phyloP scores from a whole-genome alignment of 1,284 basidiomycete genomes.

The Ceraceosorus guamensis region DNA sequence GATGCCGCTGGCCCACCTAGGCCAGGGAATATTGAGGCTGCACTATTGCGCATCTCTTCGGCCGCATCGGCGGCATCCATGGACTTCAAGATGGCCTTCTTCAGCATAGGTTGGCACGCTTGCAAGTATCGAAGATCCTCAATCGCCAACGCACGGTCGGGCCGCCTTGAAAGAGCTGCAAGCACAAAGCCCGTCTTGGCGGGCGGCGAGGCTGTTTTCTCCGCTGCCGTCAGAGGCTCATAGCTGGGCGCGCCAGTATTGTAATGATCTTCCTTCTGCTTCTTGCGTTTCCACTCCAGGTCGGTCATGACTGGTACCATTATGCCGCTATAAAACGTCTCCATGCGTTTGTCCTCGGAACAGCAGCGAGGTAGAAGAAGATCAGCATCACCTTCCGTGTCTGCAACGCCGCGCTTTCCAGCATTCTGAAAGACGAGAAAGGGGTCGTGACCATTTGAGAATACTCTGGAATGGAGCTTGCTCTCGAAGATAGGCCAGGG shows the following conservation, averaged over 20 bases:
- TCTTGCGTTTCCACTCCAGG: not conserved
- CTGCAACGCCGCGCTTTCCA: not conserved
- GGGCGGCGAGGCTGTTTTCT: not conserved
- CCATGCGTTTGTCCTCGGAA: not conserved
- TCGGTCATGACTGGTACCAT: not conserved
- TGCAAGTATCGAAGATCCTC: not conserved
- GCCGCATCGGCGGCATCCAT: no score
- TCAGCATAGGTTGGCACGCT: no score
- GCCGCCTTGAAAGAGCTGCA: not conserved
- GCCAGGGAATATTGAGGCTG: no score
- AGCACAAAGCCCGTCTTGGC: not conserved
- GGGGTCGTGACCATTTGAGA: not conserved
- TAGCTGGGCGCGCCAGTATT: no score
- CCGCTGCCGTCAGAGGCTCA: no score
- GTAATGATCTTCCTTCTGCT: no score
- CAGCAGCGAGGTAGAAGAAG: not conserved
- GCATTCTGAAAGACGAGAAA: not conserved
- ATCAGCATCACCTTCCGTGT: not conserved
- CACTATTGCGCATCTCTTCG: no score
- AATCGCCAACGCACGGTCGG: not conserved
- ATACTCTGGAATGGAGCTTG: not conserved
- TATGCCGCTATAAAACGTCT: not conserved
- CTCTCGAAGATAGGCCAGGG: not conserved
- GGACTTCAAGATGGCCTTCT: no score
- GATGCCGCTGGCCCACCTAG: no score